Evolutionary conservation across 202 grass and related monocot genomes (phyloP), one percentile per base, ranked within the genome.

Genomic region (Saccharum hybrid): DNA sequence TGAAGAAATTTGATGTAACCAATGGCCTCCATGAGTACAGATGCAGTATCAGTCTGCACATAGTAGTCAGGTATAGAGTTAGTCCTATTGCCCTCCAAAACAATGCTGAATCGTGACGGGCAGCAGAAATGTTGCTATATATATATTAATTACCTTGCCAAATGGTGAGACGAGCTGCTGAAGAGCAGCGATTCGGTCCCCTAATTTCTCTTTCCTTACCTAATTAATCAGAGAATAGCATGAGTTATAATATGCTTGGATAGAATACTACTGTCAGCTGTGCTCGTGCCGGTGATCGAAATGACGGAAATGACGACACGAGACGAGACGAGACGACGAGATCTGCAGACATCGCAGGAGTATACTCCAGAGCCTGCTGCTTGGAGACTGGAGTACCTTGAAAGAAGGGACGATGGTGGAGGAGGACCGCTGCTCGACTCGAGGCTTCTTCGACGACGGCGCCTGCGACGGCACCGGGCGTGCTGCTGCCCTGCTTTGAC

Each of bases 1-100:
- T 96, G 93, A 64, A 98, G 93, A 87, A 98, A 98, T 66, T 96
- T 98, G 63, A 98, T 98, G n/a, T 98, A 98, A 48, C 96, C 96
- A 64, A 98, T 96, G 75, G 93, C 96, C 84, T 98, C 96, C 96
- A 98, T 98, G 28, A 98, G 84, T 52, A 98, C 96, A 16, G 96
- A 96, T 63, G 96, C 93, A 10, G 96, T 96, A 85, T 98, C 96
- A 66, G 96, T 98, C 96, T 98, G 83, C 76, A 90, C 56, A 71
- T 31, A 10, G 26, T 22, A 28, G 68, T 15, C 61, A 63, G 23
- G 23, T 63, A 14, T 30, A 22, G 2, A 45, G 4, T 59, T 12
- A 19, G 5, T 4, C n/a, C 8, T 23, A 9, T 21, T 52, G 30
- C 1, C 10, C 3, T 21, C 12, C 12, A 74, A 31, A 56, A 54